A percentile compares a stretch with the other conserved stretches of the same genome.
Conservation (phyloP, 2,329 filamentous ascomycete species). For the Sordariomycetes sp. region DNA sequence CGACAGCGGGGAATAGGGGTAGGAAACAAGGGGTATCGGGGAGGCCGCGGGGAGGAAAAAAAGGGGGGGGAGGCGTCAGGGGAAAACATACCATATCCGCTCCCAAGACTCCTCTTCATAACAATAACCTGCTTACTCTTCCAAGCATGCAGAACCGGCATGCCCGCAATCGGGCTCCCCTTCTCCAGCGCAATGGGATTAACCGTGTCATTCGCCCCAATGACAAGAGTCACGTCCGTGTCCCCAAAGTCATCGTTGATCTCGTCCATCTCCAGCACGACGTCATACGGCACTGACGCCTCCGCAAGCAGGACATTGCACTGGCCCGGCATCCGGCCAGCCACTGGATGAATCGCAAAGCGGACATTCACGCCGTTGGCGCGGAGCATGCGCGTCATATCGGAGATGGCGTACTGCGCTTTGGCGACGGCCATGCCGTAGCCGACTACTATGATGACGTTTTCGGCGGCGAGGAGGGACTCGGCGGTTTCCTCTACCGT, state of each 20-base stretch:
- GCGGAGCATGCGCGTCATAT: constrained; percentile 65
- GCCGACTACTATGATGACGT: constrained; percentile 78
- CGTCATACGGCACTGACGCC: constrained; percentile 79
- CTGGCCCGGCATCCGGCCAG: constrained; percentile 84
- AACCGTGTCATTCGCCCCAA: constrained; percentile 86
- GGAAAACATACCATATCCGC: constrained; percentile 59
- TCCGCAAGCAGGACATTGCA: constrained; percentile 86
- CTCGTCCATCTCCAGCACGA: constrained; percentile 90
- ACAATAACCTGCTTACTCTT: constrained; percentile 88
- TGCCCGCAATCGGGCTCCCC: constrained; percentile 74
- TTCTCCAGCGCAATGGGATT: constrained; percentile 81
- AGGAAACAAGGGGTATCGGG: too few relatives aligned
- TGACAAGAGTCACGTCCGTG: constrained; percentile 77
- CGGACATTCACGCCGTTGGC: constrained; percentile 66
- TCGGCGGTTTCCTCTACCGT: constrained; percentile 73
- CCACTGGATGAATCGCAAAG: constrained; percentile 83
- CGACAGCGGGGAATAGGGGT: too few relatives aligned
- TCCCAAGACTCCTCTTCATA: constrained; percentile 86
- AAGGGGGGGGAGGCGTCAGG: background rate
- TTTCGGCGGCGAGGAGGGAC: constrained; percentile 61
- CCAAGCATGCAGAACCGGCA: constrained; percentile 87
- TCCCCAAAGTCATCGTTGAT: constrained; percentile 86
- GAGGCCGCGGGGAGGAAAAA: too few relatives aligned
- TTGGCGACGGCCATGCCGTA: constrained; percentile 94
- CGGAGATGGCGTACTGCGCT: constrained; percentile 79